Evolutionary conservation across 2,329 filamentous ascomycete species (phyloP).

Genomic region (Dactylella cylindrospora): DNA sequence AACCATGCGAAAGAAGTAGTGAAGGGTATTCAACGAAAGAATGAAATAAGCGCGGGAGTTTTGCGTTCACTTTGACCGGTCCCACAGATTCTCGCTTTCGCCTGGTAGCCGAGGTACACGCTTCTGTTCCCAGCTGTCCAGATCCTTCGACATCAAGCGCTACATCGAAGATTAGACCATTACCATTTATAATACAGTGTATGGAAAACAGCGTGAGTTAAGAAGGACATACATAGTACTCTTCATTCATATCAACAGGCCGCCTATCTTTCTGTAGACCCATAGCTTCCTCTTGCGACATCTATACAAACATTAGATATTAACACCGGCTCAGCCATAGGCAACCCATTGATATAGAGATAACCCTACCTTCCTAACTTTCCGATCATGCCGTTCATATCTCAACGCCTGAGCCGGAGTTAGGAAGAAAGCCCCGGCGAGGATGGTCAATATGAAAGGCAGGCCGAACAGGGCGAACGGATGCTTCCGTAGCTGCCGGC

Average conservation of each 20-base stretch:
- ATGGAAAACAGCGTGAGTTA: neutral
- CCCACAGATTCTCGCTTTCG: slow-evolving; percentile 66
- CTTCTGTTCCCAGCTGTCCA: slow-evolving; percentile 97
- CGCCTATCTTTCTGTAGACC: slow-evolving; percentile 69
- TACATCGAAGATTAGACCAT: slow-evolving; percentile 52
- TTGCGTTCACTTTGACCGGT: slow-evolving; percentile 19
- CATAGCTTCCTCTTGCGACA: slow-evolving; percentile 83
- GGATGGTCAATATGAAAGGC: slow-evolving; percentile 85
- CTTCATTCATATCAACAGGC: slow-evolving; percentile 77
- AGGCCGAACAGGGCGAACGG: slow-evolving; percentile 93
- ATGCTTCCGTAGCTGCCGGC: slow-evolving; percentile 70
- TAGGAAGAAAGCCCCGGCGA: slow-evolving; percentile 88
- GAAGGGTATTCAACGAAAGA: neutral
- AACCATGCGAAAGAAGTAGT: neutral
- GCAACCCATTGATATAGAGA: no score
- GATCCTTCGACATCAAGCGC: slow-evolving; percentile 81
- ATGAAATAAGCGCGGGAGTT: neutral
- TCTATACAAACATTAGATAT: slow-evolving; percentile 29
- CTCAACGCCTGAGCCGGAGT: slow-evolving; percentile 90
- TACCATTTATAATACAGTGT: neutral
- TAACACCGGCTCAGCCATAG: neutral
- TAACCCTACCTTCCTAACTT: slow-evolving; percentile 67
- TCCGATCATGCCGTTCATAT: slow-evolving; percentile 90
- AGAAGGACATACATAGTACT: slow-evolving; percentile 73
- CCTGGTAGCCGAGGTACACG: slow-evolving; percentile 85